phyloP scores from a whole-genome alignment of 139 green algal species.

The Pedinophyceae sp. region DNA sequence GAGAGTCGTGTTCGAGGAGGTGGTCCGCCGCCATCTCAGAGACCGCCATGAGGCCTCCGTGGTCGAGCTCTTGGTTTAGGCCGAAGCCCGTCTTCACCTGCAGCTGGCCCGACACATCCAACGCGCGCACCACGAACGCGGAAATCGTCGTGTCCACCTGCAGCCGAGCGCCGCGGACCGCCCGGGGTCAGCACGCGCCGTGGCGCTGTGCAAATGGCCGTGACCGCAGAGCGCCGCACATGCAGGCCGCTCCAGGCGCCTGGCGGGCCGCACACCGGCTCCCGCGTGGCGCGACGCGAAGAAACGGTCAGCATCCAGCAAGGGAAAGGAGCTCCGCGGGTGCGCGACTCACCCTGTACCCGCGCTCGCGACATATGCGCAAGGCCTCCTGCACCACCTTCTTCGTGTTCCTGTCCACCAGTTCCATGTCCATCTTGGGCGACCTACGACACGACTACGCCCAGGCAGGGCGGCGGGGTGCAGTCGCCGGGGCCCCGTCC shows the following conservation, averaged over 20 bases:
- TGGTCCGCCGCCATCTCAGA: background rate
- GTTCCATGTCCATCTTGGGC: too few species aligned
- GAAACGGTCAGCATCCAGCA: too few species aligned
- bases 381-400: slow-evolving; percentile 14
- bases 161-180: too few species aligned
- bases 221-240: background rate
- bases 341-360: slow-evolving; percentile 12
- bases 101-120: background rate
- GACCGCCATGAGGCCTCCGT: background rate
- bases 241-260: slow-evolving; percentile 1
- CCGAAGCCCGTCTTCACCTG: background rate
- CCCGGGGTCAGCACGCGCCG: slow-evolving; percentile 18
- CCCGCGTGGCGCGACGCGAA: too few species aligned
- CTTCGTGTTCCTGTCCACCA: slow-evolving; percentile 27
- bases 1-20: background rate
- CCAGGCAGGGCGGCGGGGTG: too few species aligned
- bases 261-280: too few species aligned
- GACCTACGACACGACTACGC: too few species aligned
- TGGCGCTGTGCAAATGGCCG: slow-evolving; percentile 3
- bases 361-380: slow-evolving; percentile 15
- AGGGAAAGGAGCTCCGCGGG: slow-evolving; percentile 1
- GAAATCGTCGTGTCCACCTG: background rate
- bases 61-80: background rate
- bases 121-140: background rate
- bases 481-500: too few species aligned